Base-by-base conservation (phyloP, 345 rosid species). In the Arabis hirsuta region DNA sequence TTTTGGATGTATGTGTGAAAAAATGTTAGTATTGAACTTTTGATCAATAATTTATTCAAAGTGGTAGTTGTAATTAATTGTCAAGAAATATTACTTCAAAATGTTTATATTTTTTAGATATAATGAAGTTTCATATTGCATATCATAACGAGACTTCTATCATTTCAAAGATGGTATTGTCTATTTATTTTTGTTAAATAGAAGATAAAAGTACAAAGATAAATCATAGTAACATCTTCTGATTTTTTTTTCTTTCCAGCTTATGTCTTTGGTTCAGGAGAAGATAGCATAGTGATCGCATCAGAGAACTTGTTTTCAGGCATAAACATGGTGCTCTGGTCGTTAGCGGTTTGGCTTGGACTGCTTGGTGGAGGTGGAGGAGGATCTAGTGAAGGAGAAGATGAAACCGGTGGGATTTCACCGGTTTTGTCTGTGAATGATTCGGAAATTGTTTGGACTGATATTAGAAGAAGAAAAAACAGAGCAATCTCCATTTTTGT, bases 401-500 rank as follows among this genome's bases (percentile, higher is more conserved):
- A 41, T 24, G 22, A 26, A 56, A 56, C 1, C 16, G 26, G 7
- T 56, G 43, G 10, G 12, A 2, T 1, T 60, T 12, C 4, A 13
- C 36, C 20, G 50, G 20, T 24, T 60, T 42, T 8, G 36, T 60
- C 50, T 6, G 32, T 58, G 47, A 58, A 58, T 9, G 47, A 46
- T 58, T 10, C 24, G 38, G 65, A 36, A 8, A 43, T 43, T 24
- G 36, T 42, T 43, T 60, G 65, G 51, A 14, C 19, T 12, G 51
- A 3, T 60, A 60, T 41, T 60, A 60, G 48, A 24, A 60, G 50
- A 60, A 42, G 48, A 42, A 60, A 8, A 24, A 59, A 13, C 20
- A 42, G 12, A 41, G 65, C 48, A 41, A 59, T 59, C 48, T 22
- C 24, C 48, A 41, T 39, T 39, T 9, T 59, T 41, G 5, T 39